Conservation (phyloP, 495 filamentous ascomycete genomes). For the Niebla homalea region DNA sequence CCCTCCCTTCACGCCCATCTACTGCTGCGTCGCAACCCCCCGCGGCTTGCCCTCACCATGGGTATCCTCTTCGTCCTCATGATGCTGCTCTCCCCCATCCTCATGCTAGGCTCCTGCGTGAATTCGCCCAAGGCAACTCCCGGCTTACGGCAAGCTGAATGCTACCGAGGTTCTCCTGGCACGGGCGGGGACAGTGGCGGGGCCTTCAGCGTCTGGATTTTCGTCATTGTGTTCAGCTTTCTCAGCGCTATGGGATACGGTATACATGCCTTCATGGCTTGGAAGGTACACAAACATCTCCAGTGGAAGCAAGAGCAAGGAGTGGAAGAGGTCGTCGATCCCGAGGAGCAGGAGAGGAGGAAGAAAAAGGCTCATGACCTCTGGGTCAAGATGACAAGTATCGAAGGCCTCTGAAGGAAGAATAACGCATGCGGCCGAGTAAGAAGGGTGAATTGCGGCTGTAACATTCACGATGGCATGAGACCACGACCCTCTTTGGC, state of each 20-base stretch:
- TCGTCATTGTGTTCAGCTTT: constrained; percentile 10
- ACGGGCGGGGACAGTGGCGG: constrained; percentile 6
- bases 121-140: constrained; percentile 1
- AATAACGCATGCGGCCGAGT: neutral
- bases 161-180: constrained; percentile 6
- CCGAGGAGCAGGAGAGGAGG: constrained; percentile 14
- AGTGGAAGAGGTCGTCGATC: constrained; percentile 9
- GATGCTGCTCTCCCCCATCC: constrained; percentile 10
- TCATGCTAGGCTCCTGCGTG: constrained; percentile 13
- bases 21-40: constrained; percentile 14
- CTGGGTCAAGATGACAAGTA: constrained; percentile 13
- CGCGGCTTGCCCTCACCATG: constrained; percentile 9
- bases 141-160: constrained; percentile 9
- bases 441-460: neutral
- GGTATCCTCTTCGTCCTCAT: constrained; percentile 11
- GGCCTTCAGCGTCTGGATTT: constrained; percentile 7
- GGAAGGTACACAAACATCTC: constrained; percentile 8
- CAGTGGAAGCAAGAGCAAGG: constrained; percentile 8
- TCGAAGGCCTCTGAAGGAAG: constrained; percentile 6
- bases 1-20: constrained; percentile 16
- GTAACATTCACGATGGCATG: no score
- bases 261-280: constrained; percentile 13
- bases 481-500: no score
- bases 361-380: constrained; percentile 13
- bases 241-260: constrained; percentile 10